Conservation (phyloP, 495 filamentous ascomycete genomes). For the Penicillium pulvis region DNA sequence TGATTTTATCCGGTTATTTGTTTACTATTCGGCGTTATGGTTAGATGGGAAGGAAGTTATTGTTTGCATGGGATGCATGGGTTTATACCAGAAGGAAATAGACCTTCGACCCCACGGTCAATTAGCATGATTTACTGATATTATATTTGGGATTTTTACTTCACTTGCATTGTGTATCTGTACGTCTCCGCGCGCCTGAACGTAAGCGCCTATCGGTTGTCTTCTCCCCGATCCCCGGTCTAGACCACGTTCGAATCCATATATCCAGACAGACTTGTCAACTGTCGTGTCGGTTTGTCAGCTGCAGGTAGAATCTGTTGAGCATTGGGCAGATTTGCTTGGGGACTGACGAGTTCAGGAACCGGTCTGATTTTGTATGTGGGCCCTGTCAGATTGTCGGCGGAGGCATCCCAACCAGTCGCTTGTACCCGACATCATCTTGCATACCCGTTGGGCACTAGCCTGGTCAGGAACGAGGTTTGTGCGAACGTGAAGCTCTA, state of each 20-base stretch:
- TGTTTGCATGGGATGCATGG: conserved; percentile 42
- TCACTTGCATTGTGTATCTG: conserved; percentile 18
- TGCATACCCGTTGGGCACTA: conserved; percentile 28
- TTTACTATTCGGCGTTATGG: conserved; percentile 39
- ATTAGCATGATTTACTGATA: conserved; percentile 28
- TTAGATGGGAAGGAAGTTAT: conserved; percentile 45
- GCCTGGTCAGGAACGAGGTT: conserved; percentile 16
- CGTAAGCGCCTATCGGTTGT: conserved; percentile 16
- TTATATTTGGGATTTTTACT: conserved; percentile 26
- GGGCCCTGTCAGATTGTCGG: conserved; percentile 19
- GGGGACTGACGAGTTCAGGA: conserved; percentile 28
- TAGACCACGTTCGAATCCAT: conserved; percentile 14
- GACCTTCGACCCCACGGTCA: conserved; percentile 50
- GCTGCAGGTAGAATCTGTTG: conserved; percentile 11
- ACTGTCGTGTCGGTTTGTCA: conserved; percentile 19
- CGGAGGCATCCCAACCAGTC: conserved; percentile 17
- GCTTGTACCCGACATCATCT: conserved; percentile 24
- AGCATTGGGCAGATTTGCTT: conserved; percentile 34
- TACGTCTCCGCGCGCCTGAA: conserved; percentile 15
- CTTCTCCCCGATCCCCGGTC: conserved; percentile 3
- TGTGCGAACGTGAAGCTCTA: not conserved
- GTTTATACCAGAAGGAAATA: conserved; percentile 50
- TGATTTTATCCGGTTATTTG: conserved; percentile 22
- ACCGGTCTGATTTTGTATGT: conserved; percentile 27
- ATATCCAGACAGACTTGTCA: not conserved